phyloP scores from a whole-genome alignment of 495 filamentous ascomycete genomes.

The Penicillium paxilli region DNA sequence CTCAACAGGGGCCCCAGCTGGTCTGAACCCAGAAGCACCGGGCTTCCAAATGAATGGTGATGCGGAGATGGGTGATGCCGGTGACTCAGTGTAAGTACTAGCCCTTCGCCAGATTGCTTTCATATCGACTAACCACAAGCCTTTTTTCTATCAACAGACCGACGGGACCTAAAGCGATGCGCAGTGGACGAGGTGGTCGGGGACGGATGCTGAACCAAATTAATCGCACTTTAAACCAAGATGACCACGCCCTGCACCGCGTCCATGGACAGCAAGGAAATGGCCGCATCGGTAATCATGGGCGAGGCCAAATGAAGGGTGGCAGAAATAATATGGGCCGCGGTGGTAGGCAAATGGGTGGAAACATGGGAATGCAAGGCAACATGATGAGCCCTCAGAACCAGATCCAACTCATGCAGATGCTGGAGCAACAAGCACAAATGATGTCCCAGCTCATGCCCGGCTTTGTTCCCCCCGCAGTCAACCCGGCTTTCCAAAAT shows the following conservation, averaged over 20 bases:
- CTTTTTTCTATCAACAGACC: slow-evolving; percentile 56
- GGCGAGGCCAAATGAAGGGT: slow-evolving; percentile 71
- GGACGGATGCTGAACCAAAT: slow-evolving; percentile 86
- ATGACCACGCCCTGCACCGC: slow-evolving; percentile 76
- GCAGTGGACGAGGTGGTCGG: slow-evolving; percentile 62
- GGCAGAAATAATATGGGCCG: slow-evolving; percentile 54
- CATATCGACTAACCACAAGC: slow-evolving; percentile 9
- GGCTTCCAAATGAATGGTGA: slow-evolving; percentile 37
- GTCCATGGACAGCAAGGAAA: slow-evolving; percentile 70
- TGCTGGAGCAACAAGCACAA: slow-evolving; percentile 86
- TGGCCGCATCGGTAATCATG: slow-evolving; percentile 75
- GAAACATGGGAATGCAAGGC: slow-evolving; percentile 48
- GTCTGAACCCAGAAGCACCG: not conserved
- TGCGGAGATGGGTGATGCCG: slow-evolving; percentile 69
- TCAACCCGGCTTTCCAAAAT: slow-evolving; percentile 57
- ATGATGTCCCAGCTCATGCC: slow-evolving; percentile 74
- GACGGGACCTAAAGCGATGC: slow-evolving; percentile 95
- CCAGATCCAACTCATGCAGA: slow-evolving; percentile 77
- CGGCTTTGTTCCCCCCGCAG: slow-evolving; percentile 46
- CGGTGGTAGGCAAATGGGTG: slow-evolving; percentile 50
- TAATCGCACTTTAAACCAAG: slow-evolving; percentile 81
- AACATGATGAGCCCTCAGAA: slow-evolving; percentile 63
- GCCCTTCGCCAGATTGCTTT: not conserved
- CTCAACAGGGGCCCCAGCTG: not conserved
- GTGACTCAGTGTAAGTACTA: slow-evolving; percentile 69